phyloP scores from a whole-genome alignment of 345 rosid species.

The Erysimum cheiranthoides region DNA sequence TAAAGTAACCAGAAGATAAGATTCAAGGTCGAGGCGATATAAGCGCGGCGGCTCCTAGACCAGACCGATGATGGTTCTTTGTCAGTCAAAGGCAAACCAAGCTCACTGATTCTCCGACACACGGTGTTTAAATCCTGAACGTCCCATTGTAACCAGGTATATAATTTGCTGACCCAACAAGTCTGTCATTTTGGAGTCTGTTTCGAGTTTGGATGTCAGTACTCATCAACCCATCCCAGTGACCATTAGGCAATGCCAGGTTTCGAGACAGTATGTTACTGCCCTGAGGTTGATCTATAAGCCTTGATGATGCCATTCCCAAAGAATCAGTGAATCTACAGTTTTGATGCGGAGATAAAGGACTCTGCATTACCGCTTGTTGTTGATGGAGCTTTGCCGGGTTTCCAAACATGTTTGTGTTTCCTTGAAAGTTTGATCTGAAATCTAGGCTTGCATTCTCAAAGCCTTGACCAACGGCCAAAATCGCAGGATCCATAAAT shows the following conservation, averaged over 20 bases:
- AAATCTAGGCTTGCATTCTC: conserved; percentile 61
- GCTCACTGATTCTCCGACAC: conserved; percentile 22
- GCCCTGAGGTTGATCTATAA: conserved; percentile 67
- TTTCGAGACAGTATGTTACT: conserved; percentile 58
- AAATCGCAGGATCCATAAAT: conserved; percentile 91
- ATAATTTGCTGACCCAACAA: conserved; percentile 64
- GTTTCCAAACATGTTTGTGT: conserved; percentile 56
- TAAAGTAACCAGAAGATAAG: conserved; percentile 30
- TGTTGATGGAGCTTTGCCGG: conserved; percentile 67
- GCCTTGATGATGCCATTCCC: conserved; percentile 69
- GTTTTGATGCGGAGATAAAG: conserved; percentile 62
- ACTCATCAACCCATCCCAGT: conserved; percentile 81
- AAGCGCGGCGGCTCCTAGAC: background rate
- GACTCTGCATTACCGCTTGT: conserved; percentile 63
- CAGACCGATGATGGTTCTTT: conserved; percentile 26
- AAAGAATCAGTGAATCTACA: conserved; percentile 59
- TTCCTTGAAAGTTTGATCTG: conserved; percentile 61
- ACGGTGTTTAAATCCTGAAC: conserved; percentile 63
- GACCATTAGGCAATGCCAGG: conserved; percentile 57
- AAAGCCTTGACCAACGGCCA: conserved; percentile 85
- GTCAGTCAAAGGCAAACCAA: background rate
- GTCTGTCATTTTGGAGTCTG: conserved; percentile 66
- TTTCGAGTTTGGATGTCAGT: conserved; percentile 68
- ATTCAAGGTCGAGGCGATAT: conserved; percentile 19
- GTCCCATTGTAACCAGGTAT: conserved; percentile 73